phyloP scores from a whole-genome alignment of 129 eudicot species.

The Pulicaria dysenterica region DNA sequence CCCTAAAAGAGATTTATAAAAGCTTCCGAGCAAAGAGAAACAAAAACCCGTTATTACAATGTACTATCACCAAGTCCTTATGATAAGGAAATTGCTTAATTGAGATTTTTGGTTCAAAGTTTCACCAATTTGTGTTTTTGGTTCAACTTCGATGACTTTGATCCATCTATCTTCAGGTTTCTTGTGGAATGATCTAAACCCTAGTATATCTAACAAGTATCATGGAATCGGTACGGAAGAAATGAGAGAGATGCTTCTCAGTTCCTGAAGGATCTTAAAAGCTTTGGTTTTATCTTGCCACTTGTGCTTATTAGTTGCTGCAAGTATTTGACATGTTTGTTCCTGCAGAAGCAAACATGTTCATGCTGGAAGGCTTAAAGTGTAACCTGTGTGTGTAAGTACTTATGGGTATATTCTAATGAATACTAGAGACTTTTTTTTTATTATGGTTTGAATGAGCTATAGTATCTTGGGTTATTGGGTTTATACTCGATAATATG shows the following conservation, averaged over 20 bases:
- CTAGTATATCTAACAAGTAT: neutral
- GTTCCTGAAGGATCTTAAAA: neutral
- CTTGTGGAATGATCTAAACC: neutral
- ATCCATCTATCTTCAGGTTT: neutral
- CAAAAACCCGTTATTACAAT: neutral
- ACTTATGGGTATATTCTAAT: constrained; percentile 7
- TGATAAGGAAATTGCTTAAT: neutral
- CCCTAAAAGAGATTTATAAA: neutral
- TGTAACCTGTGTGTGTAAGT: constrained; percentile 10
- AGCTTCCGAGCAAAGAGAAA: neutral
- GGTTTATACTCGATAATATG: neutral
- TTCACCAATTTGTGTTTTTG: too few relatives aligned
- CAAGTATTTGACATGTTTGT: constrained; percentile 20
- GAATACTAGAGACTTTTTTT: neutral
- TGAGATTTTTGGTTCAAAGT: too few relatives aligned
- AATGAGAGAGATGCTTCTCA: neutral
- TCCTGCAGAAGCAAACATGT: constrained; percentile 8
- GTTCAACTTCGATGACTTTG: too few relatives aligned
- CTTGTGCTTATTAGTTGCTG: constrained; percentile 20
- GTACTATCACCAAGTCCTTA: neutral
- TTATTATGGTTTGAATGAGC: constrained; percentile 8
- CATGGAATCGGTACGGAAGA: constrained; percentile 7
- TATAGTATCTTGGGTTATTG: constrained; percentile 16
- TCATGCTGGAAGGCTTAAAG: constrained; percentile 14
- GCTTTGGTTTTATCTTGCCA: constrained; percentile 25